phyloP scores from a whole-genome alignment of 495 filamentous ascomycete species.

The Xylaria palmicola region DNA sequence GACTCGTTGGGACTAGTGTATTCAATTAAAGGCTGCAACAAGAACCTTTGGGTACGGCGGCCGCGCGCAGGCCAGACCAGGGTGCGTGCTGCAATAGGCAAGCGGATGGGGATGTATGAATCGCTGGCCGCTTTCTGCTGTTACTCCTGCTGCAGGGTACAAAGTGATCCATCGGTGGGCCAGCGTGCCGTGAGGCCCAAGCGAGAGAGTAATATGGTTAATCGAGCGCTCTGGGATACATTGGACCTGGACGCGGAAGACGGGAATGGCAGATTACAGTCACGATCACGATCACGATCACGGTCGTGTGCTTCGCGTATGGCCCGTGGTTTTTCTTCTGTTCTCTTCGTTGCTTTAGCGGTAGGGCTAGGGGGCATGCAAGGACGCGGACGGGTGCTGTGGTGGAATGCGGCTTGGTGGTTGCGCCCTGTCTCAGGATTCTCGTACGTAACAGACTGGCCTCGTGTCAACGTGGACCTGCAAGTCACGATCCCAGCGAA shows the following conservation, averaged over 20 bases:
- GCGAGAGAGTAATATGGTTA: background rate
- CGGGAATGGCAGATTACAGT: too few species aligned
- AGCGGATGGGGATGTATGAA: constrained; percentile 4
- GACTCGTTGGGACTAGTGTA: background rate
- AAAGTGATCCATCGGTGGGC: constrained; percentile 6
- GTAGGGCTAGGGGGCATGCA: constrained; percentile 1
- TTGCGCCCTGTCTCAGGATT: constrained; percentile 18
- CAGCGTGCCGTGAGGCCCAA: constrained; percentile 10
- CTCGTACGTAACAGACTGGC: constrained; percentile 26
- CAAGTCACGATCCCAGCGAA: constrained; percentile 31
- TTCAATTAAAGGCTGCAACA: background rate
- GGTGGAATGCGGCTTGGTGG: constrained; percentile 30
- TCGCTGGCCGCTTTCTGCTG: constrained; percentile 5
- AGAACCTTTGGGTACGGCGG: background rate
- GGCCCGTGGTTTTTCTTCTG: background rate
- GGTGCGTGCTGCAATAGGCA: constrained; percentile 8
- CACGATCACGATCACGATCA: too few species aligned
- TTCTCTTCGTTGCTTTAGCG: background rate
- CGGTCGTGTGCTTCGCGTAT: too few species aligned
- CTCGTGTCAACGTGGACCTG: constrained; percentile 25
- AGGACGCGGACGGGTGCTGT: constrained; percentile 26
- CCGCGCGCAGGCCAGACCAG: background rate
- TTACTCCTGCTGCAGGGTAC: constrained; percentile 5
- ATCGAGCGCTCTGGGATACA: background rate
- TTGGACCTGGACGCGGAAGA: too few species aligned